These are phyloP conservation scores for Botrytis elliptica DNA, from an alignment of 2,329 filamentous ascomycete genomes.

Conservation along the genomic window DNA sequence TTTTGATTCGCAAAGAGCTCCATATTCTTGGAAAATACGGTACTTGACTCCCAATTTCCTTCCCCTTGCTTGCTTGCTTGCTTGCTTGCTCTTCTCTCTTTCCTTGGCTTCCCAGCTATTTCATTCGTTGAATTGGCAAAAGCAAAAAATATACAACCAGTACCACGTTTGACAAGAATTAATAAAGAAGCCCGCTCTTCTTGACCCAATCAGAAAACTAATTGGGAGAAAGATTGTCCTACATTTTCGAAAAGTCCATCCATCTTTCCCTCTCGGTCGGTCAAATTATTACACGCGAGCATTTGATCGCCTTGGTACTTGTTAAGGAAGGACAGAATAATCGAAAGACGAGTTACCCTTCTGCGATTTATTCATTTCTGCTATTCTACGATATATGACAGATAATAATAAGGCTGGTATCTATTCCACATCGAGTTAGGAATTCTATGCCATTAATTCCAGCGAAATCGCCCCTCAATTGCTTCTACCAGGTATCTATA, in stretches of 20 bases:
- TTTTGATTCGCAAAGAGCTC: constrained; percentile 1
- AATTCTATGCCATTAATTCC: neutral
- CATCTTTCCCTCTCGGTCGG: neutral
- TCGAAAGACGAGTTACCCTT: neutral
- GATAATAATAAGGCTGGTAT: neutral
- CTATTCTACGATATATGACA: neutral
- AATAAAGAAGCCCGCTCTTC: neutral
- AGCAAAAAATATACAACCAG: neutral
- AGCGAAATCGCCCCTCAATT: neutral
- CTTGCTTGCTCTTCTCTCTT: neutral
- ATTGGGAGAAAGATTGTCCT: neutral
- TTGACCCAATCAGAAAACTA: neutral
- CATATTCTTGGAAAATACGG: neutral
- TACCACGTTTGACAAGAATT: neutral
- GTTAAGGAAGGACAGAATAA: neutral
- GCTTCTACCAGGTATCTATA: neutral
- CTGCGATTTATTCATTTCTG: too few species aligned
- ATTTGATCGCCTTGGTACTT: neutral
- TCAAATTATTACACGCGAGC: constrained; percentile 9
- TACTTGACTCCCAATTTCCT: neutral
- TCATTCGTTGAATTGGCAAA: neutral
- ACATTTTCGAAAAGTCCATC: neutral
- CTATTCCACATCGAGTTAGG: neutral
- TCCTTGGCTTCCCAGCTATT: neutral
- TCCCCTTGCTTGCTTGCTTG: neutral